These are phyloP conservation scores for Zasmidium citrigriseum DNA, from an alignment of 2,329 filamentous ascomycete genomes.

Conservation along the genomic window DNA sequence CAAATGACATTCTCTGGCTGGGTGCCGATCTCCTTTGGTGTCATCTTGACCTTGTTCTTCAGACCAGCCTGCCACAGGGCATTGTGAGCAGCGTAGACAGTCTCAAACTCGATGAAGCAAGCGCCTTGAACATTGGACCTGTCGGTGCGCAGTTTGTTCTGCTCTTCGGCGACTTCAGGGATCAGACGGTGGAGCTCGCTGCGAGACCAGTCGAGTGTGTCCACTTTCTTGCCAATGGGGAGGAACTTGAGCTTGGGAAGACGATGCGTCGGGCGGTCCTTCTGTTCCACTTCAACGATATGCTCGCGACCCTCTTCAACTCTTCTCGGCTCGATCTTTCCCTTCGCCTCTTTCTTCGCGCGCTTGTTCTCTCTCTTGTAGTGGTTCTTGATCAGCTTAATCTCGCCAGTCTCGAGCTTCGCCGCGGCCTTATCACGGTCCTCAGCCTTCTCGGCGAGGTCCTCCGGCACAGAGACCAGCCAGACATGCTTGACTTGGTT, in stretches of 20 bases:
- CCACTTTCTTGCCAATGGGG: slow-evolving; percentile 77
- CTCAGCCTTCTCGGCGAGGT: slow-evolving; percentile 45
- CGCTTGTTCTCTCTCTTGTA: slow-evolving; percentile 29
- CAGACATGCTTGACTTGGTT: slow-evolving; percentile 45
- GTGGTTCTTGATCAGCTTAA: slow-evolving; percentile 41
- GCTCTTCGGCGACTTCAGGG: slow-evolving; percentile 68
- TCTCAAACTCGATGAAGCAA: slow-evolving; percentile 85
- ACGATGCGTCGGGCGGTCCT: slow-evolving; percentile 71
- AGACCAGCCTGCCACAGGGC: slow-evolving; percentile 62
- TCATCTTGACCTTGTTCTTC: slow-evolving; percentile 28
- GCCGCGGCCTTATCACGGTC: slow-evolving; percentile 45
- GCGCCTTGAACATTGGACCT: slow-evolving; percentile 68
- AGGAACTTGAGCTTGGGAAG: slow-evolving; percentile 52
- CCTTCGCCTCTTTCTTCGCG: slow-evolving; percentile 22
- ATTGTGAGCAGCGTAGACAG: slow-evolving; percentile 76
- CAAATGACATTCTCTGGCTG: slow-evolving; percentile 44
- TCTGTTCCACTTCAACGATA: slow-evolving; percentile 56
- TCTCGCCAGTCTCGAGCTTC: slow-evolving; percentile 47
- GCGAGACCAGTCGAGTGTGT: slow-evolving; percentile 87
- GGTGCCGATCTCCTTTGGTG: slow-evolving; percentile 43
- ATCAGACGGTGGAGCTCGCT: slow-evolving; percentile 71
- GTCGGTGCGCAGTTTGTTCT: slow-evolving; percentile 66
- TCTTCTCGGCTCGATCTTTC: slow-evolving; percentile 2
- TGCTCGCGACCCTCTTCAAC: slow-evolving; percentile 23
- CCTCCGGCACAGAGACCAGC: slow-evolving; percentile 47